Evolutionary conservation across 2,329 filamentous ascomycete species (phyloP), one percentile per base, ranked within the genome.

Genomic region (Penicillium brasilianum): DNA sequence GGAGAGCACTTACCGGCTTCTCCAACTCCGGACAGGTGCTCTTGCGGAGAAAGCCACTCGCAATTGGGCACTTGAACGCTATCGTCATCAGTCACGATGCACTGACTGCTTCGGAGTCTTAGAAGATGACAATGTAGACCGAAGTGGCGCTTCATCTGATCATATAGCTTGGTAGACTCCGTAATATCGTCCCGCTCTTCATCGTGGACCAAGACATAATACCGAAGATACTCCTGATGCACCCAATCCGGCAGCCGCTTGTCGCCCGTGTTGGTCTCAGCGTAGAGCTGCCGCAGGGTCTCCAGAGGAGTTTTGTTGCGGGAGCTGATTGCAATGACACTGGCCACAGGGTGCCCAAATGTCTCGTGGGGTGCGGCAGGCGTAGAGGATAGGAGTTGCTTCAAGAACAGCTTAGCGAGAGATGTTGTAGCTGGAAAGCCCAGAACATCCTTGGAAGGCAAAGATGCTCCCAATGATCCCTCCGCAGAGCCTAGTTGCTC

Each of bases 91-190:
- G 92, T 93, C 64, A 93, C 88, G 37, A 92, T 89, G 75, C 92
- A 94, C 73, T 93, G 90, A 39, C 88, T 90, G 71, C 92, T 96
- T 68, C 94, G 87, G 54, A 99, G 81, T 65, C 96, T 84, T 36
- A 99, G 82, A 11, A 99, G 83, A 77, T 99, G 95, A 74, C 95
- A 99, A 77, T 99, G 93, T 51, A 98, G 82, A 1, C 95, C 95
- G 66, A 99, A 92, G 78, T 97, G 92, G n/a, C 95, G 88, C 78
- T 98, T 99, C 96, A 99, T 99, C 76, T 97, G 92, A 69, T 99
- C 95, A 76, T 97, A 99, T 30, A 98, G 82, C 18, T 88, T 87
- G 76, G 94, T 94, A 13, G 93, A 96, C 77, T 93, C 90, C 39
- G 87, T 87, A 63, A 98, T 96, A 74, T 99, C 93, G 72, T 97